Evolutionary conservation across 2,329 filamentous ascomycete genomes (phyloP), one percentile per base, ranked within the genome.

Genomic region (Trichoderma hamatum): DNA sequence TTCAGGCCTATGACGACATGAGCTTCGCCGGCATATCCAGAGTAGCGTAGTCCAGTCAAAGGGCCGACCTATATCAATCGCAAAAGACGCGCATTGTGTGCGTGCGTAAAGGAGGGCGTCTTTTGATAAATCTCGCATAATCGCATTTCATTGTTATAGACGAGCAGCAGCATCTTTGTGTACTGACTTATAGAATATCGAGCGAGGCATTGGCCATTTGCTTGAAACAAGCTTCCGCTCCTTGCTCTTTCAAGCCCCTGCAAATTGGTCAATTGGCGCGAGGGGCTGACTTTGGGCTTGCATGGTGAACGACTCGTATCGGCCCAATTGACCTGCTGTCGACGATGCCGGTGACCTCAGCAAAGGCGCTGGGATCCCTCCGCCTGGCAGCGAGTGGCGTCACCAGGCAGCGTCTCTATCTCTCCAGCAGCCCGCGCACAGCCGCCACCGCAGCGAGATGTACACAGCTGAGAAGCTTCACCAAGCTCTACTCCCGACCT

Each of bases 391-490:
- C 58, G 21, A 58, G 24, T 39, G 24, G 69, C 30, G 52, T 55
- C 58, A 26, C 60, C 60, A 64, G 39, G 51, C 69, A 70, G 36
- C 63, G 69, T 11, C 46, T 63, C 30, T 61, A 71, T 24, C 60
- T 74, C 52, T 16, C 11, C 13, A 30, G 67, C 43, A 71, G 68
- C 64, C 70, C 74, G 28, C 72, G 71, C 46, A 63, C 51, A 32
- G 63, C 72, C 30, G 64, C 70, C 26, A 26, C 73, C 21, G 11
- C 43, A 9, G 67, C 71, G 32, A 34, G 71, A 51, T 26, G 69
- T 16, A 14, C 36, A 43, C 71, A 73, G 39, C 59, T 71, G n/a
- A 70, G 72, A 43, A 68, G 68, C 69, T 75, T 76, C 46, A 65
- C 67, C 30, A 75, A 75, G 68, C 70, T 76, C 49, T 63, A 32